Conservation (phyloP, 1,284 basidiomycete genomes). For the Boletus austroedulis region DNA sequence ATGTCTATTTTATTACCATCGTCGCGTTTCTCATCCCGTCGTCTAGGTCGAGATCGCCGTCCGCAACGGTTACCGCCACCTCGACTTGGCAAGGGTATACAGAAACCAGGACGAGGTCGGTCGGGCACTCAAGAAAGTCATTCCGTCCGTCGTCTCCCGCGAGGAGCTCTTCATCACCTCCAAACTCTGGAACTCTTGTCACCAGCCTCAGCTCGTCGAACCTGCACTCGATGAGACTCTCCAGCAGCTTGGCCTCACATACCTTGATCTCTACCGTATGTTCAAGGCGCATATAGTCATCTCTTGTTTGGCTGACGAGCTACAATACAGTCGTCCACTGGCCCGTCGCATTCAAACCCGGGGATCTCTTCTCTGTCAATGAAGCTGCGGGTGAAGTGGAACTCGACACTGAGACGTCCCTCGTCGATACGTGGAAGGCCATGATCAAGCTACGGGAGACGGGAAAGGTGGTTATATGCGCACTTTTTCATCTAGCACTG, state of each 20-base stretch:
- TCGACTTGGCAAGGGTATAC: slow-evolving; percentile 77
- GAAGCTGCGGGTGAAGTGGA: slow-evolving; percentile 44
- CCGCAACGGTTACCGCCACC: slow-evolving; percentile 72
- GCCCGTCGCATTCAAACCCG: slow-evolving; percentile 75
- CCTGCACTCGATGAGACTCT: slow-evolving; percentile 74
- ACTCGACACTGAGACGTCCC: slow-evolving; percentile 58
- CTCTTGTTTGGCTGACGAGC: background rate
- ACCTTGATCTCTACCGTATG: slow-evolving; percentile 78
- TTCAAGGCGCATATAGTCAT: slow-evolving; percentile 9
- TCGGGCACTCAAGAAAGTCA: slow-evolving; percentile 71
- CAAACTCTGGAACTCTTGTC: slow-evolving; percentile 76
- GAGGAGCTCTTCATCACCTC: slow-evolving; percentile 84
- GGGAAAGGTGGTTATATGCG: slow-evolving; percentile 38
- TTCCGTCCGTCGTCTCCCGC: slow-evolving; percentile 74
- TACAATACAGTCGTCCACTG: slow-evolving; percentile 73
- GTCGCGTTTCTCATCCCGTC: background rate
- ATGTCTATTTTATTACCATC: slow-evolving; percentile 26
- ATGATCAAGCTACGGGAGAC: slow-evolving; percentile 59
- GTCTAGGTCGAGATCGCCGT: slow-evolving; percentile 70
- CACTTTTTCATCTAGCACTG: background rate
- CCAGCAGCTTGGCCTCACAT: slow-evolving; percentile 64
- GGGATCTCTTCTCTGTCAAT: slow-evolving; percentile 56
- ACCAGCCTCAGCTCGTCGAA: slow-evolving; percentile 62
- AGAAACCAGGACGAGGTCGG: slow-evolving; percentile 75
- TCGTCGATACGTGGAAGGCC: slow-evolving; percentile 83